Base-by-base conservation (phyloP, 345 rosid genomes). In the Combretum micranthum region DNA sequence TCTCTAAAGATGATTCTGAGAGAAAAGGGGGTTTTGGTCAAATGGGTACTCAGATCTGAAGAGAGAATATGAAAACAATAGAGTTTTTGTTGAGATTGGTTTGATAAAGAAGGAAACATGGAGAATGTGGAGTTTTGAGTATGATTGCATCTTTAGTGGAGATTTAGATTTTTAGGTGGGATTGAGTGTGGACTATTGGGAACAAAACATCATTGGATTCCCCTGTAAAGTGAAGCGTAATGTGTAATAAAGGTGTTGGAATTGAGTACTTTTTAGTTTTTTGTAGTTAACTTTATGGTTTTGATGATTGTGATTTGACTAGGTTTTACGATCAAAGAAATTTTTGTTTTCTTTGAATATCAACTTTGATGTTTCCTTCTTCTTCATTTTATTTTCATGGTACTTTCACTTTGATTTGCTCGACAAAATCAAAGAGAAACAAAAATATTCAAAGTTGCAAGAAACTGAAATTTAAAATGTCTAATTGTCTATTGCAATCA, bases 101-200 rank as follows among this genome's bases (percentile, higher is more conserved):
- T 42, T 21, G 44, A 26, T 50, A 12, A 61, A 62, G 15, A 51
- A 19, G 12, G 1, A 21, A 0, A 15, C n/a, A 26, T 22, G 49
- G 45, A 48, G 44, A 60, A 19, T 23, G 56, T 39, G 32, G 45
- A 13, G 56, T 39, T 44, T 49, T n/a, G 49, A 26, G 43, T 57
- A 19, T 75, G 83, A 81, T 71, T 66, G 26, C 49, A 79, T 76
- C 77, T 55, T 76, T 67, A 87, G 95, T 53, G 55, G 53, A 59
- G 70, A 67, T 76, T 64, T 44, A 87, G 95, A 87, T 77, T 79
- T 73, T 76, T 63, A 12, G 44, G 12, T 13, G 57, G 4, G 16
- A 39, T 9, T 70, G 43, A 53, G 14, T 2, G 21, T 83, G 43
- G 26, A 15, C n/a, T n/a, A 18, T 39, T 12, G 54, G 44, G 52